Evolutionary conservation across 2,329 filamentous ascomycete species (phyloP), one percentile per base, ranked within the genome.

Genomic region (Trichoderma sp.): DNA sequence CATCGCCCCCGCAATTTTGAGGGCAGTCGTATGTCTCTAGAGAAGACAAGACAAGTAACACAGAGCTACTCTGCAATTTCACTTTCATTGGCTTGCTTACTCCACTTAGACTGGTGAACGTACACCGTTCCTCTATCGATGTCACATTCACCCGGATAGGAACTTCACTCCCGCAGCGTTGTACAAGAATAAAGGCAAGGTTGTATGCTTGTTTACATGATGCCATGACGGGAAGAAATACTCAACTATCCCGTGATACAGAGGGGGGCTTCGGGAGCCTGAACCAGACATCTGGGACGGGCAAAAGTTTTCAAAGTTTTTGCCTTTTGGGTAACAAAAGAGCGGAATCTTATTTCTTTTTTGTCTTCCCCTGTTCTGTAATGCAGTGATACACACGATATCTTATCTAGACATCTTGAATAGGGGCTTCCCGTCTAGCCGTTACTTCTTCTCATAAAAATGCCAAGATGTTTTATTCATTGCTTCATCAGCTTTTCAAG

Each of bases 181-280:
- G 43, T 34, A 61, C 59, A 37, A 49, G 34, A 37, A 28, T 14
- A 54, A 37, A 49, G 32, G 4, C 0, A 18, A 3, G 28, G 7
- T 16, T 28, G 60, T 54, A 52, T 54, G 32, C 32, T 54, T 64
- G 46, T 64, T 64, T 64, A 26, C 34, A 30, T 30, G 21, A 39
- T 24, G 21, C 51, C 7, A 30, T 52, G 32, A 58, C 5, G 39
- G 24, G 39, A 11, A 11, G 63, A 1, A 28, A 11, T 54, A 5
- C 0, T 43, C 10, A n/a, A n/a, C 7, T 18, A 24, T n/a, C 8
- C 30, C 14, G 43, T 28, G 10, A 18, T 11, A 58, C 37, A 3
- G 5, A 2, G 11, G 32, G 14, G 32, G 28, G 43, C 6, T 32
- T 39, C 2, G 16, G 21, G 51, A 14, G 60, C 37, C 21, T 52